phyloP scores from a whole-genome alignment of 163 green algal genomes.

The Scenedesmus sp. region DNA sequence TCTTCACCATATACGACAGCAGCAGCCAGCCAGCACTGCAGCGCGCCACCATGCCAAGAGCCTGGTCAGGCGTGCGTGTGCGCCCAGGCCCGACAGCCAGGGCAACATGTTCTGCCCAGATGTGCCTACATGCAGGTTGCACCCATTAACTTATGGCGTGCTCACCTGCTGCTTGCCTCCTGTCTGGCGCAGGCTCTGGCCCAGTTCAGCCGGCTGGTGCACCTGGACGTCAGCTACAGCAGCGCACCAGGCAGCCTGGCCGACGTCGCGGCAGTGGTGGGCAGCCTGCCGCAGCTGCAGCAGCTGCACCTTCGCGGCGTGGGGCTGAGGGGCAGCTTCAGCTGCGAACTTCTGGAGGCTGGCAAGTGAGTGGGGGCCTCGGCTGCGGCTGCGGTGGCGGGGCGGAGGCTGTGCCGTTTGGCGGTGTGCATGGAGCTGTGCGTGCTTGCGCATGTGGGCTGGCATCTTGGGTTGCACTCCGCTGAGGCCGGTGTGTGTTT shows the following conservation, averaged over 20 bases:
- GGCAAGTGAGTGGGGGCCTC: not conserved
- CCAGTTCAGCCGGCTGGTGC: conserved; percentile 27
- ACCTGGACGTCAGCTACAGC: conserved; percentile 46
- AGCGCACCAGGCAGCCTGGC: not conserved
- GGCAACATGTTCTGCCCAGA: too few species aligned
- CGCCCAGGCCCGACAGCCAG: too few species aligned
- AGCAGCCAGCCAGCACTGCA: not conserved
- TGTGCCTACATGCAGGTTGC: too few species aligned
- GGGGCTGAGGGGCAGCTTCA: conserved; percentile 5
- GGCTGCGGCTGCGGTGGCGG: not conserved
- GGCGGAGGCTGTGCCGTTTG: not conserved
- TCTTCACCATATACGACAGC: not conserved
- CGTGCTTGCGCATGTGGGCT: too few species aligned
- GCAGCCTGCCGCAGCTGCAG: conserved; percentile 15
- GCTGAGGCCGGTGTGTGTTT: too few species aligned
- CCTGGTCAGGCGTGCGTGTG: too few species aligned
- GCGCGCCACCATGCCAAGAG: too few species aligned
- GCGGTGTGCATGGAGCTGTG: too few species aligned
- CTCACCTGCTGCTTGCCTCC: not conserved
- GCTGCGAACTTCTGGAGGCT: conserved; percentile 35
- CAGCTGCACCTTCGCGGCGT: conserved; percentile 39
- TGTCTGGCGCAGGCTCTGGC: conserved; percentile 6
- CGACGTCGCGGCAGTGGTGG: conserved; percentile 34
- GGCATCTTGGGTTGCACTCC: too few species aligned
- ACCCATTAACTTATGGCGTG: too few species aligned